phyloP scores from a whole-genome alignment of 495 filamentous ascomycete genomes.

The Podospora pseudocomata region DNA sequence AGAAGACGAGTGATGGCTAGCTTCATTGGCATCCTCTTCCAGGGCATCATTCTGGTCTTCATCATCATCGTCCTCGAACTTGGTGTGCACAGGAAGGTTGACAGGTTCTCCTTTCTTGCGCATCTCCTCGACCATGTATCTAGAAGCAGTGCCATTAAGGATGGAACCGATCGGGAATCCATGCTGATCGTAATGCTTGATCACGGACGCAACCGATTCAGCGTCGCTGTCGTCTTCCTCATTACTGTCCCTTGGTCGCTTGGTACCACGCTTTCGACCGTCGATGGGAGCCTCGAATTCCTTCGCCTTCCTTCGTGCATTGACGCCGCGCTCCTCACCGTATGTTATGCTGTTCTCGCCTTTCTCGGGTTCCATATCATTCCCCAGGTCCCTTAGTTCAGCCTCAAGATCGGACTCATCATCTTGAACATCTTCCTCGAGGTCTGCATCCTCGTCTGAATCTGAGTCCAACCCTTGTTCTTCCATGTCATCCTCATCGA shows the following conservation, averaged over 20 bases:
- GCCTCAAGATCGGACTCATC: conserved; percentile 24
- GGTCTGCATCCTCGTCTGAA: conserved; percentile 22
- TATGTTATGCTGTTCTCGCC: background rate
- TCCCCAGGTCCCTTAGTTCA: conserved; percentile 22
- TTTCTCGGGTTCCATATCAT: conserved; percentile 8
- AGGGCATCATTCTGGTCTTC: background rate
- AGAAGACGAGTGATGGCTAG: background rate
- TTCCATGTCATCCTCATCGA: conserved; percentile 34
- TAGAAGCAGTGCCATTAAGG: conserved; percentile 38
- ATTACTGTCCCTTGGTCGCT: conserved; percentile 2
- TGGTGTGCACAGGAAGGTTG: conserved; percentile 32
- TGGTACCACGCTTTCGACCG: background rate
- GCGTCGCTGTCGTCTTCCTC: conserved; percentile 30
- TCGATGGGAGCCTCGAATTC: background rate
- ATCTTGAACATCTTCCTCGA: conserved; percentile 14
- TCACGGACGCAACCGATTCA: conserved; percentile 29
- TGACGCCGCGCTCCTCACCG: background rate
- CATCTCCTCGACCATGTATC: conserved; percentile 35
- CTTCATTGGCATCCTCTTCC: conserved; percentile 1
- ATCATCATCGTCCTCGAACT: conserved; percentile 14
- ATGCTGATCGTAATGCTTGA: conserved; percentile 45
- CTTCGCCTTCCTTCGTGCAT: background rate
- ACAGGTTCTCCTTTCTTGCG: conserved; percentile 28
- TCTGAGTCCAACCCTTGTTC: conserved; percentile 20
- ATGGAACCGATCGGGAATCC: conserved; percentile 52